Evolutionary conservation across 1,139 yeast genomes (phyloP).

Genomic region (Yamadazyma sp.): DNA sequence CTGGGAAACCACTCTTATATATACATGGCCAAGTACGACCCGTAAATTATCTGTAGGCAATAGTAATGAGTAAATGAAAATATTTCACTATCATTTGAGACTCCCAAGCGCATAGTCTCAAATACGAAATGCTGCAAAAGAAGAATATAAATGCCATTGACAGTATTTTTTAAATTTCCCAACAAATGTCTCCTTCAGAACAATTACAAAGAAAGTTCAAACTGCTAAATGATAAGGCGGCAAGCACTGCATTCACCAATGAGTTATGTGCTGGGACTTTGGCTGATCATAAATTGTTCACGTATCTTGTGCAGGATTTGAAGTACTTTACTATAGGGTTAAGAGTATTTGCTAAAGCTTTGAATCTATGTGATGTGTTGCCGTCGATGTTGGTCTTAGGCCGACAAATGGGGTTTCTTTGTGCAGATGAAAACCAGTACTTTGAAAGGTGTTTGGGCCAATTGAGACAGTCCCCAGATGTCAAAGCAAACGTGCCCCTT

Average conservation of each 20-base stretch:
- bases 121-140: constrained; percentile 1
- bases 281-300: constrained; percentile 38
- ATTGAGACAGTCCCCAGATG: constrained; percentile 20
- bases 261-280: constrained; percentile 49
- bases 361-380: constrained; percentile 43
- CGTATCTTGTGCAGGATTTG: constrained; percentile 50
- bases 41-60: too few species aligned
- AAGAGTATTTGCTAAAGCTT: constrained; percentile 43
- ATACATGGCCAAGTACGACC: neutral
- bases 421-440: constrained; percentile 50
- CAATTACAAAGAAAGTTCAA: neutral
- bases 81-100: neutral
- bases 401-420: constrained; percentile 52
- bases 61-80: neutral
- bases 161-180: neutral
- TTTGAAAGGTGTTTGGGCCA: constrained; percentile 36
- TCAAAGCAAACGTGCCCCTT: constrained; percentile 19
- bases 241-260: constrained; percentile 29
- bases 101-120: constrained; percentile 4
- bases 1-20: neutral
- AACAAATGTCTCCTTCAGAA: neutral
- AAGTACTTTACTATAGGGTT: constrained; percentile 46
- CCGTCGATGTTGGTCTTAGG: constrained; percentile 38
- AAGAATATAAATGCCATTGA: neutral
- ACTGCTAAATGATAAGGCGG: neutral